Base-by-base conservation (phyloP, 257 asterid species). In the Orobanche coerulescens region DNA sequence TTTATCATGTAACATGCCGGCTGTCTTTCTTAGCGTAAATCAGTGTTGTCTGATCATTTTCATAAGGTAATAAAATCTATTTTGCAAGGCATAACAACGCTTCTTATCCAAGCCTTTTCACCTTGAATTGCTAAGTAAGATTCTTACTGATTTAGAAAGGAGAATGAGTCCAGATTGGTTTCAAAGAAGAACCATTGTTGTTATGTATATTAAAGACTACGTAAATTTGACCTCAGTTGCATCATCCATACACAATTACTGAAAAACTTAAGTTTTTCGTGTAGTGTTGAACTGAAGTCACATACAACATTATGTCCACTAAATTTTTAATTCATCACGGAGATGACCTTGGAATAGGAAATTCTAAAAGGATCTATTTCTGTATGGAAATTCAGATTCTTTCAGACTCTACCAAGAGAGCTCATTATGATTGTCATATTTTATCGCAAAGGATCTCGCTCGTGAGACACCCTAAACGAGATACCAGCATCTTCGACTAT, bases 401-500 rank as follows among this genome's bases (percentile, higher is more conserved):
- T 25, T 88, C 96, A 1, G 95, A 92, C 72, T 65, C 87, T 59
- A 76, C 75, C 64, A 88, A 69, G 88, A 92, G 95, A 85, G 81
- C 86, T 22, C 93, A 82, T 66, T 92, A 88, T 70, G 95, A 92
- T 68, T 75, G 70, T 39, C 81, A 84, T 74, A 78, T 88, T 37
- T 65, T 75, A 48, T 78, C 88, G 54, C 86, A 69, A 68, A 75
- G 80, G 73, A 52, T 58, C 65, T 62, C 72, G 58, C 54, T 46
- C 11, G 76, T 79, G 43, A 69, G 55, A 64, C 75, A 44, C 70
- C 49, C 79, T 18, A 74, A 74, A 55, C 79, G 71, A 64, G 85
- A 75, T 47, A 60, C 85, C 8, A 58, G 51, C 43, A 67, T 71
- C 60, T 86, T 83, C 79, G 76, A 56, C 36, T 84, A 84, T 54